Percentiles rank a stretch among this genome's conserved stretches.
These are phyloP conservation scores for Desmodesmus armatus DNA, from an alignment of 139 green algal genomes.

Conservation along the genomic window DNA sequence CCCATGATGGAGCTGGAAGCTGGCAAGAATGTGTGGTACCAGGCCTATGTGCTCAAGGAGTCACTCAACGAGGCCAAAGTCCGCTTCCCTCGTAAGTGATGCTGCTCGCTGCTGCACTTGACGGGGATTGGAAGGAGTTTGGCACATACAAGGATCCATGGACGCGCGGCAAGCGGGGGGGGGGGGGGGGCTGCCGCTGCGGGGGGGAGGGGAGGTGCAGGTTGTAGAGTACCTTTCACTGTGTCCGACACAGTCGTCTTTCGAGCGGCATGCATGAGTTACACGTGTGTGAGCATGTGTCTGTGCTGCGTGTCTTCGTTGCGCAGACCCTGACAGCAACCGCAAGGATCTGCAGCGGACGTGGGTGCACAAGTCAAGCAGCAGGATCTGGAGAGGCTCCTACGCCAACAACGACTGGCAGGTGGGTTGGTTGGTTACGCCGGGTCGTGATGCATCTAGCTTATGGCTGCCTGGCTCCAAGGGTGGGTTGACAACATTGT, in stretches of 20 bases:
- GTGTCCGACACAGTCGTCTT: too few species aligned
- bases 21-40: slow-evolving; percentile 51
- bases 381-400: slow-evolving; percentile 66
- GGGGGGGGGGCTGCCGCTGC: neutral
- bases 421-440: too few species aligned
- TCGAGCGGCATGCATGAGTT: too few species aligned
- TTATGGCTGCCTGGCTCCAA: too few species aligned
- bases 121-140: too few species aligned
- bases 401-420: slow-evolving; percentile 59
- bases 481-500: too few species aligned
- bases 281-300: too few species aligned
- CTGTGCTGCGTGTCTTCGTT: neutral
- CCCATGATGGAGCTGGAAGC: slow-evolving; percentile 56
- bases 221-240: too few species aligned
- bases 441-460: too few species aligned
- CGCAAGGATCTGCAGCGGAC: slow-evolving; percentile 16
- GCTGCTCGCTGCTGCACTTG: neutral
- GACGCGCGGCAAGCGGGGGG: neutral
- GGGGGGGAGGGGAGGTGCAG: too few species aligned
- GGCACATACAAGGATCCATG: too few species aligned
- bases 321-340: slow-evolving; percentile 15
- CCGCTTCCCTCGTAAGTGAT: slow-evolving; percentile 42
- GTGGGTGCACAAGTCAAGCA: slow-evolving; percentile 63
- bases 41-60: slow-evolving; percentile 51
- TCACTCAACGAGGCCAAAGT: slow-evolving; percentile 38